These are phyloP conservation scores for Loxodes magnus DNA, from an alignment of 73 alveolate species.

Conservation along the genomic window DNA sequence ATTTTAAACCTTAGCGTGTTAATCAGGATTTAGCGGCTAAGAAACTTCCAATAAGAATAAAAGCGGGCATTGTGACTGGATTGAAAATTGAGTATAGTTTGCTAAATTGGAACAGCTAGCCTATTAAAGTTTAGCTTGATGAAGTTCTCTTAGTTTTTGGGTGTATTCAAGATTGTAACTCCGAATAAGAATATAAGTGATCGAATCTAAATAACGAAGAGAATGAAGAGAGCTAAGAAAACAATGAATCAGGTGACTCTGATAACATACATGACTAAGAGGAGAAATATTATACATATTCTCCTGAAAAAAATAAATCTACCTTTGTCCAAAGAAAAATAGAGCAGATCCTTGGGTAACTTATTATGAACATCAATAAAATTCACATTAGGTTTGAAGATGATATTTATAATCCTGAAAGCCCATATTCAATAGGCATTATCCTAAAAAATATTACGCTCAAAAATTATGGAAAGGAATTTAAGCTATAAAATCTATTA, in stretches of 20 bases:
- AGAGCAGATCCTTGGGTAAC: background rate
- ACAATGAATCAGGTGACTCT: too few species aligned
- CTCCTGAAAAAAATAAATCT: background rate
- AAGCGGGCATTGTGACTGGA: constrained; percentile 24
- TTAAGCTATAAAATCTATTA: background rate
- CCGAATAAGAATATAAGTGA: too few species aligned
- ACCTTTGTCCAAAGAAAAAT: background rate
- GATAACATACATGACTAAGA: too few species aligned
- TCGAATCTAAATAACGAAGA: too few species aligned
- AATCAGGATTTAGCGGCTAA: constrained; percentile 10
- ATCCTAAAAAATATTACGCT: background rate
- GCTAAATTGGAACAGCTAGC: constrained; percentile 1
- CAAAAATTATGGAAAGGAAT: background rate
- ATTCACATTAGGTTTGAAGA: constrained; percentile 11
- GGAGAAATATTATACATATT: too few species aligned
- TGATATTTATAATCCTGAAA: background rate
- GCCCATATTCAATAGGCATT: constrained; percentile 4
- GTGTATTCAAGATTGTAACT: too few species aligned
- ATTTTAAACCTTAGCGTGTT: constrained; percentile 20
- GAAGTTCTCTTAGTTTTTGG: constrained; percentile 23
- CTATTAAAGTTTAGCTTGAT: constrained; percentile 25
- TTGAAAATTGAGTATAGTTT: background rate
- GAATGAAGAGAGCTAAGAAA: too few species aligned
- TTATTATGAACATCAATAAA: background rate
- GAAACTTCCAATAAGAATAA: constrained; percentile 17